A percentile compares a stretch with the other conserved stretches of the same genome.
Conservation (phyloP, 2,329 filamentous ascomycete genomes). For the Corinectria fuckeliana region DNA sequence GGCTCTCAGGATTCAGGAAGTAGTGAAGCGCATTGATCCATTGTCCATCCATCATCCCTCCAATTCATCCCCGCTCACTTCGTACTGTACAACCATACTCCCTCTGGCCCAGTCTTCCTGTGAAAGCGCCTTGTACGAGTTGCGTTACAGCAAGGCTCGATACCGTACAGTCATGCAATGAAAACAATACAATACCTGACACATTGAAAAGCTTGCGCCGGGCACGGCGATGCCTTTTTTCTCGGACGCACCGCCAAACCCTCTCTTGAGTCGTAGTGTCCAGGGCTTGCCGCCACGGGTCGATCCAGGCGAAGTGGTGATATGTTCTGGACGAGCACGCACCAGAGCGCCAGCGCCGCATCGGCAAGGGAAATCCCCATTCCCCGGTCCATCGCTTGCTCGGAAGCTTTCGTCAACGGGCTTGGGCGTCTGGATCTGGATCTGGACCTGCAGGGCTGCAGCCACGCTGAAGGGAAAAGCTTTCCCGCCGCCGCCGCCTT, state of each 20-base stretch:
- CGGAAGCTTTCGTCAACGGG: slow-evolving; percentile 14
- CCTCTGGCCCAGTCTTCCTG: slow-evolving; percentile 4
- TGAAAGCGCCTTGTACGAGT: not conserved
- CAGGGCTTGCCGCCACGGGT: not conserved
- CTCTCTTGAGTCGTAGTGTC: not conserved
- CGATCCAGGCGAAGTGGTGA: not conserved
- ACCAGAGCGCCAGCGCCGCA: not conserved
- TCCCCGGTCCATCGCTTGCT: not conserved
- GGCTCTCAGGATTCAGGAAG: not conserved
- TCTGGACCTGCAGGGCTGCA: slow-evolving; percentile 2
- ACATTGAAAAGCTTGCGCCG: not conserved
- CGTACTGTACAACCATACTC: not conserved
- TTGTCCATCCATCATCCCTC: slow-evolving; percentile 6
- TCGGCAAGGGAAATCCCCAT: not conserved
- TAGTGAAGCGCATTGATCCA: slow-evolving; percentile 4
- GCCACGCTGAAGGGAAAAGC: not conserved
- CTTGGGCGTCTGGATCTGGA: not conserved
- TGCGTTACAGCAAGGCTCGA: not conserved
- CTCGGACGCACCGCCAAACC: slow-evolving; percentile 4
- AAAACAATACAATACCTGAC: slow-evolving; percentile 6
- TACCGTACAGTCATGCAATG: no score
- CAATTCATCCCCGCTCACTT: slow-evolving; percentile 1
- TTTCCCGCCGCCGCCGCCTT: not conserved
- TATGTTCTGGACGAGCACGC: not conserved
- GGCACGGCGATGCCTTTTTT: not conserved